Conservation (phyloP, 2,329 filamentous ascomycete genomes). For the Colletotrichum sojae region DNA sequence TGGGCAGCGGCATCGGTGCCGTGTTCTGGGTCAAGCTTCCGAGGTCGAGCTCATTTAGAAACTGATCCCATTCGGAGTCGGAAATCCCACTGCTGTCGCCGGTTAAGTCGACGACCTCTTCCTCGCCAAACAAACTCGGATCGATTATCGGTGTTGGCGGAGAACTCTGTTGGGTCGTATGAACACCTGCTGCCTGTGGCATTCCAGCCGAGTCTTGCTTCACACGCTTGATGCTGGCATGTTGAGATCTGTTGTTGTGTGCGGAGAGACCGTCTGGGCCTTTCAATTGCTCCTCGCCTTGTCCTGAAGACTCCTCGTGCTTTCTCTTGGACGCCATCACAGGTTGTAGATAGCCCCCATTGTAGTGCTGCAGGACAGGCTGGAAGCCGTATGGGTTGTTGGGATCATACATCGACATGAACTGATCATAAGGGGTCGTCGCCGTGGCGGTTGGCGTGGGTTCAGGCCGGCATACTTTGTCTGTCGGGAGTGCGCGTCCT, state of each 20-base stretch:
- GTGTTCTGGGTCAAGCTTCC: not conserved
- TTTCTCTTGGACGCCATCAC: not conserved
- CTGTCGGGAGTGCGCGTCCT: no score
- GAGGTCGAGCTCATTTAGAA: not conserved
- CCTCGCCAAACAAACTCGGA: not conserved
- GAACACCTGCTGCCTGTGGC: not conserved
- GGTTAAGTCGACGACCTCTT: not conserved
- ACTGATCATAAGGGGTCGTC: not conserved
- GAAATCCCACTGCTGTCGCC: not conserved
- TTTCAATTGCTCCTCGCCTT: not conserved
- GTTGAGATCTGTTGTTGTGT: not conserved
- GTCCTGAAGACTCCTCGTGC: not conserved
- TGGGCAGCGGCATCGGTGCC: not conserved
- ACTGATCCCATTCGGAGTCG: not conserved
- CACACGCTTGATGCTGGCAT: not conserved
- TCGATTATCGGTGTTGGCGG: no score
- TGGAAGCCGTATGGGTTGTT: slow-evolving; percentile 26
- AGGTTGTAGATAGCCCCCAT: not conserved
- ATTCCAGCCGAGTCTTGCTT: slow-evolving; percentile 1
- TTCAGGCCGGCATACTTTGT: no score
- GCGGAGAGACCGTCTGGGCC: not conserved
- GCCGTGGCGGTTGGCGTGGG: not conserved
- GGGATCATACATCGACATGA: not conserved
- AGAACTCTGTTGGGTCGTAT: not conserved
- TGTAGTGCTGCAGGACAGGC: slow-evolving; percentile 19